Evolutionary conservation across 345 rosid species (phyloP).

Genomic region (Rhodamnia argentea): DNA sequence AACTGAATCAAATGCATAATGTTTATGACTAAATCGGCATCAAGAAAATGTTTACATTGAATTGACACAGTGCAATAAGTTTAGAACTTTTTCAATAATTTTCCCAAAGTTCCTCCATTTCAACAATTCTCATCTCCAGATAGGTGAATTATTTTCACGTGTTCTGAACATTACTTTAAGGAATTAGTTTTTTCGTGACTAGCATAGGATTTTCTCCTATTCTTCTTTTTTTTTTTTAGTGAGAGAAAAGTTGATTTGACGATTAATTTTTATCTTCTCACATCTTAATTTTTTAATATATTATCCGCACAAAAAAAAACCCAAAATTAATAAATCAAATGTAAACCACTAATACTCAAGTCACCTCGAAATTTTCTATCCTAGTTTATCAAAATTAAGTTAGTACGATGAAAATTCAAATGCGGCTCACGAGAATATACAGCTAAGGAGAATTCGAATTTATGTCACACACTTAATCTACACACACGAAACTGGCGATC

Average conservation of each 20-base stretch:
- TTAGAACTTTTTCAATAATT: no score
- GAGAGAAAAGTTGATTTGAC: not conserved
- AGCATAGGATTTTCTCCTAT: not conserved
- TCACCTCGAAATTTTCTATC: not conserved
- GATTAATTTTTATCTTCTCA: not conserved
- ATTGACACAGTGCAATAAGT: no score
- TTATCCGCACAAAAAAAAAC: fast-evolving
- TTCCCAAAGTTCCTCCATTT: not conserved
- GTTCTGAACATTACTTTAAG: not conserved
- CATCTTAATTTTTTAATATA: not conserved
- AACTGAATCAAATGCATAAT: no score
- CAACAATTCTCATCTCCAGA: not conserved
- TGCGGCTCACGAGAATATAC: fast-evolving
- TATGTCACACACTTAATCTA: not conserved
- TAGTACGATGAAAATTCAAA: fast-evolving
- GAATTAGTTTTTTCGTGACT: not conserved
- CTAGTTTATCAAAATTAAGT: not conserved
- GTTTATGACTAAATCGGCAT: no score
- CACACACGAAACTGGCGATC: not conserved
- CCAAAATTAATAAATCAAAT: no score
- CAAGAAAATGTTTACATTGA: no score
- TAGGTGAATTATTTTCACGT: not conserved
- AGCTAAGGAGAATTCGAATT: not conserved
- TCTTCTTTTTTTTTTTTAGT: not conserved
- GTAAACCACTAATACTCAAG: not conserved